Percentiles rank a stretch among this genome's conserved stretches.
Evolutionary conservation across 1,139 yeast species (phyloP).

Genomic region (Lodderomyces orthopsilosis): DNA sequence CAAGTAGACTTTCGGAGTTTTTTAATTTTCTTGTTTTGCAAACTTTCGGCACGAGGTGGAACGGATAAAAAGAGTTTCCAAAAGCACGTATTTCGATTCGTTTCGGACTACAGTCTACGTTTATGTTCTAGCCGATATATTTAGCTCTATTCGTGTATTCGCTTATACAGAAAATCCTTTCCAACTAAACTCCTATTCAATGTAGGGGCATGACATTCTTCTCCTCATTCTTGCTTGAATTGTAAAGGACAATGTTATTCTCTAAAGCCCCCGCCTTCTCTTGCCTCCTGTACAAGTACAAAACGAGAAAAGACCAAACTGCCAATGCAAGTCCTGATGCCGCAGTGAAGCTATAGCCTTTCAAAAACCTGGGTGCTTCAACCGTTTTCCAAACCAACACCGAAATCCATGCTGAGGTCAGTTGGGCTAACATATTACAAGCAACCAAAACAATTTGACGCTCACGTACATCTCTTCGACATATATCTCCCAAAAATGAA

Average conservation of each 20-base stretch:
- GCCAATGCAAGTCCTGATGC: constrained; percentile 48
- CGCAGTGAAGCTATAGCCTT: constrained; percentile 50
- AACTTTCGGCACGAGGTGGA: background rate
- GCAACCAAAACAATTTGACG: constrained; percentile 43
- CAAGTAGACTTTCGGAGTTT: background rate
- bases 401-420: constrained; percentile 43
- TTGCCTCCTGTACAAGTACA: constrained; percentile 55
- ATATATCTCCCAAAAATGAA: constrained; percentile 44
- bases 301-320: constrained; percentile 52
- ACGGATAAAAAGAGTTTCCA: background rate
- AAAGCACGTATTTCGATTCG: background rate
- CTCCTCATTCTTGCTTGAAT: constrained; percentile 24
- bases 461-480: constrained; percentile 42
- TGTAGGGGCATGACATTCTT: too few relatives aligned
- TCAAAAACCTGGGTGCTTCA: constrained; percentile 37
- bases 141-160: too few relatives aligned
- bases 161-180: too few relatives aligned
- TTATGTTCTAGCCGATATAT: background rate
- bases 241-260: constrained; percentile 51
- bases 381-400: constrained; percentile 49
- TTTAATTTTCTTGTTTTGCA: background rate
- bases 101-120: background rate
- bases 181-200: too few relatives aligned
- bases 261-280: constrained; percentile 50
- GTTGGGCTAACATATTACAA: constrained; percentile 45